Evolutionary conservation across 2,329 filamentous ascomycete species (phyloP), one percentile per base, ranked within the genome.

Genomic region (Xylaria sp.): DNA sequence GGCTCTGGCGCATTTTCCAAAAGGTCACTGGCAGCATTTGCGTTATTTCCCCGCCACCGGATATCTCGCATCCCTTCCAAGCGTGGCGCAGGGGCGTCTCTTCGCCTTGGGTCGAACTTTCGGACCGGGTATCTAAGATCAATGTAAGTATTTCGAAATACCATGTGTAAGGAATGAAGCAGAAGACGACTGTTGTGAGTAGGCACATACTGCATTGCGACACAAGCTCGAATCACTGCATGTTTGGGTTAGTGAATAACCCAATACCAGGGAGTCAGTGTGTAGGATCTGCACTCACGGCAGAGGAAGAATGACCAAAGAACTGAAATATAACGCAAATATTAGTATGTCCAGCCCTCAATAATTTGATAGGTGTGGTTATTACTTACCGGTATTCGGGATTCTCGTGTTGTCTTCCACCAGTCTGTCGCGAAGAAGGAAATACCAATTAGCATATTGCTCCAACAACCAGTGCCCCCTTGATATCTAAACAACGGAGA

Each of bases 281-380:
- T n/a, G n/a, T n/a, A n/a, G n/a, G n/a, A n/a, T n/a, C 14, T 53
- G 25, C n/a, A 69, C 69, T 56, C 57, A 71, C 67, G 54, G 31
- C 69, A 71, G 42, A 68, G 52, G 67, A 67, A 71, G 47, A 72
- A 70, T 1, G 57, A 52, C 67, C 67, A 71, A 14, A 71, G 63
- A n/a, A 72, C 65, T 54, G 54, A 53, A 25, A n/a, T n/a, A 64
- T 57, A 19, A 35, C 28, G 43, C n/a, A 54, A 47, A 1, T 58
- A 5, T 28, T 7, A 47, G 40, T 23, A 38, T 0, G 21, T 23
- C 21, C 9, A n/a, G n/a, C n/a, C n/a, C n/a, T n/a, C n/a, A n/a
- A n/a, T n/a, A n/a, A n/a, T n/a, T n/a, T n/a, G n/a, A n/a, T n/a
- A n/a, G n/a, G n/a, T n/a, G n/a, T n/a, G n/a, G n/a, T n/a, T n/a